These are phyloP conservation scores for Delphinella strobiligena DNA, from an alignment of 2,329 filamentous ascomycete species.

Conservation along the genomic window DNA sequence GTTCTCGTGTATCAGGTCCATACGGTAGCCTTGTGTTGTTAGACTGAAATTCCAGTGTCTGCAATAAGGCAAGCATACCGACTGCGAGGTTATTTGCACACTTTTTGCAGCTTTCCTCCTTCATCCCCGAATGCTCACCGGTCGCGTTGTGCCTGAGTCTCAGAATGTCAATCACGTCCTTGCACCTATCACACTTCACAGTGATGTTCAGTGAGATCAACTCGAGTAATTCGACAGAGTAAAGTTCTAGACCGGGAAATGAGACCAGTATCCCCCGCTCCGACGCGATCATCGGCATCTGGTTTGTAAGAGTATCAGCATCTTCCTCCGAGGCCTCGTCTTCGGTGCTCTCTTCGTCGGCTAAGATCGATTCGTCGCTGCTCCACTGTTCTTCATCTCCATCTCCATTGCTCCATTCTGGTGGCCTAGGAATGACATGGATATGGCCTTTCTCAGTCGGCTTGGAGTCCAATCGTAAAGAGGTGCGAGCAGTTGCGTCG, in stretches of 20 bases:
- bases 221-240: slow-evolving; percentile 66
- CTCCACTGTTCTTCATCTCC: slow-evolving; percentile 20
- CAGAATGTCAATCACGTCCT: slow-evolving; percentile 56
- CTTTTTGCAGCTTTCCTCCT: slow-evolving; percentile 41
- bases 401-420: slow-evolving; percentile 53
- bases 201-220: slow-evolving; percentile 54
- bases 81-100: slow-evolving; percentile 39
- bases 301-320: slow-evolving; percentile 23
- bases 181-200: slow-evolving; percentile 70
- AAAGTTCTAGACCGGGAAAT: slow-evolving; percentile 65
- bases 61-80: slow-evolving; percentile 17
- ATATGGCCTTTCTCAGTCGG: slow-evolving; percentile 53
- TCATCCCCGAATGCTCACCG: slow-evolving; percentile 26
- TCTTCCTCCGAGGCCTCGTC: slow-evolving; percentile 37
- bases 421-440: slow-evolving; percentile 60
- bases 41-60: slow-evolving; percentile 5
- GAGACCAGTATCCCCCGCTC: slow-evolving; percentile 67
- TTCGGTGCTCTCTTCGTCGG: slow-evolving; percentile 24
- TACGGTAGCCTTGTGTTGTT: slow-evolving; percentile 30
- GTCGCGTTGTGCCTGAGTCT: slow-evolving; percentile 46
- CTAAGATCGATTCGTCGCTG: slow-evolving; percentile 27
- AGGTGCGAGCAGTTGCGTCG: too few species aligned
- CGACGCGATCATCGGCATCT: slow-evolving; percentile 24
- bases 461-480: too few species aligned
- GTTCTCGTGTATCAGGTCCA: slow-evolving; percentile 59